Percentiles rank a stretch among this genome's conserved stretches.
Evolutionary conservation across 306 rosid species (phyloP).

Genomic region (Betula pendula): DNA sequence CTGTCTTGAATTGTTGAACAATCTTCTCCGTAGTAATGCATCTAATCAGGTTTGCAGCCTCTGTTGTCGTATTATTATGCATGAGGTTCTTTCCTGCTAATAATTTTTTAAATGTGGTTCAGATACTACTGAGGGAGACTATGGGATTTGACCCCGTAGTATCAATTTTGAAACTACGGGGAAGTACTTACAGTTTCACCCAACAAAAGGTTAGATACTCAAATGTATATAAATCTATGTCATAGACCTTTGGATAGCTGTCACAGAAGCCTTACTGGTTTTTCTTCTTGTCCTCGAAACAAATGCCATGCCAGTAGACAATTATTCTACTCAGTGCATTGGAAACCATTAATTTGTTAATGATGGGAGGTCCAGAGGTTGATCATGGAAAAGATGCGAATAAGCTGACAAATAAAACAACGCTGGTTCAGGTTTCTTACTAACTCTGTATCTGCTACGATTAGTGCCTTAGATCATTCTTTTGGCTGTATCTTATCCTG

Average conservation of each 20-base stretch:
- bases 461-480: conserved; percentile 26
- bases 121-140: conserved; percentile 89
- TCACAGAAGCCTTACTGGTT: conserved; percentile 43
- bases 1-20: conserved; percentile 85
- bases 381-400: conserved; percentile 77
- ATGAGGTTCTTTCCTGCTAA: conserved; percentile 19
- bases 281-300: conserved; percentile 45
- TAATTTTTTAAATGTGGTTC: conserved; percentile 29
- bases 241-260: background rate
- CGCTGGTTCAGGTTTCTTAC: conserved; percentile 77
- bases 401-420: conserved; percentile 68
- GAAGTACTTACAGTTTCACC: conserved; percentile 69
- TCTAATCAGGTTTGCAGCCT: conserved; percentile 81
- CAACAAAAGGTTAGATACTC: conserved; percentile 90
- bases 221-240: conserved; percentile 28
- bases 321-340: conserved; percentile 81
- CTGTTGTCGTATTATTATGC: conserved; percentile 16
- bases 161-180: conserved; percentile 75
- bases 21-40: conserved; percentile 65
- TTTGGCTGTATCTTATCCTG: conserved; percentile 32
- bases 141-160: conserved; percentile 79
- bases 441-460: conserved; percentile 6
- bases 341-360: conserved; percentile 75
- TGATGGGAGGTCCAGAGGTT: conserved; percentile 69
- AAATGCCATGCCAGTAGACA: conserved; percentile 88